Percentiles rank a stretch among this genome's conserved stretches.
Evolutionary conservation across 2,329 filamentous ascomycete species (phyloP).

Genomic region (Fusarium brevicatenulatum): DNA sequence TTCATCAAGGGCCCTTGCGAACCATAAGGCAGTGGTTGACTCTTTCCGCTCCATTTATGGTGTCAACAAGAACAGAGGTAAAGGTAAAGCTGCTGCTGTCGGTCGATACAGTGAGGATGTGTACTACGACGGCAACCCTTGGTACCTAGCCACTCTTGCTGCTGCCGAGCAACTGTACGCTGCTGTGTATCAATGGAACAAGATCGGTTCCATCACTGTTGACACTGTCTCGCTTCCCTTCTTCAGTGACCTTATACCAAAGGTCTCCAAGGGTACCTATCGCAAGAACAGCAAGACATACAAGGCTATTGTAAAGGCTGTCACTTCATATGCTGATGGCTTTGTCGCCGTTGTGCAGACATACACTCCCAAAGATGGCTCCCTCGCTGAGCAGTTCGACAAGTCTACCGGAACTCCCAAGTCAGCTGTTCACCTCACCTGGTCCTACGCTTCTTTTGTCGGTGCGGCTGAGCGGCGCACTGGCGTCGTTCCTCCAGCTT

Average conservation of each 20-base stretch:
- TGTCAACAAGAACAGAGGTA: slow-evolving; percentile 71
- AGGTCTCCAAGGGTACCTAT: slow-evolving; percentile 17
- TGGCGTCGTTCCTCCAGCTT: slow-evolving; percentile 63
- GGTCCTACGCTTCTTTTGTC: slow-evolving; percentile 76
- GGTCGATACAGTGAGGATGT: slow-evolving; percentile 75
- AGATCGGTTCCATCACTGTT: slow-evolving; percentile 64
- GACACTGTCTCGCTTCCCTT: slow-evolving; percentile 11
- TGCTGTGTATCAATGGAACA: slow-evolving; percentile 75
- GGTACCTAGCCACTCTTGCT: slow-evolving; percentile 78
- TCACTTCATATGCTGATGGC: slow-evolving; percentile 17
- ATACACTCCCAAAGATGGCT: slow-evolving; percentile 71
- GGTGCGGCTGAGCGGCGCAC: slow-evolving; percentile 66
- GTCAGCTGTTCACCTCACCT: slow-evolving; percentile 74
- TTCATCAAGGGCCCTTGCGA: slow-evolving; percentile 71
- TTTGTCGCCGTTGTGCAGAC: slow-evolving; percentile 60
- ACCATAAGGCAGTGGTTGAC: slow-evolving; percentile 77
- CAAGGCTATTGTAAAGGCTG: slow-evolving; percentile 15
- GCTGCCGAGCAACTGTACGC: slow-evolving; percentile 82
- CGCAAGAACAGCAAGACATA: slow-evolving; percentile 12
- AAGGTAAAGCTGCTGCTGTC: slow-evolving; percentile 66
- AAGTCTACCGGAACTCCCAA: slow-evolving; percentile 60
- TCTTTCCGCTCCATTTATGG: slow-evolving; percentile 74
- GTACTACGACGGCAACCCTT: slow-evolving; percentile 80
- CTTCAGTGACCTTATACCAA: slow-evolving; percentile 20
- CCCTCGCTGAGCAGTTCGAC: slow-evolving; percentile 72